Evolutionary conservation across 2,329 filamentous ascomycete species (phyloP), one percentile per base, ranked within the genome.

Genomic region (Cladosporium sp.): DNA sequence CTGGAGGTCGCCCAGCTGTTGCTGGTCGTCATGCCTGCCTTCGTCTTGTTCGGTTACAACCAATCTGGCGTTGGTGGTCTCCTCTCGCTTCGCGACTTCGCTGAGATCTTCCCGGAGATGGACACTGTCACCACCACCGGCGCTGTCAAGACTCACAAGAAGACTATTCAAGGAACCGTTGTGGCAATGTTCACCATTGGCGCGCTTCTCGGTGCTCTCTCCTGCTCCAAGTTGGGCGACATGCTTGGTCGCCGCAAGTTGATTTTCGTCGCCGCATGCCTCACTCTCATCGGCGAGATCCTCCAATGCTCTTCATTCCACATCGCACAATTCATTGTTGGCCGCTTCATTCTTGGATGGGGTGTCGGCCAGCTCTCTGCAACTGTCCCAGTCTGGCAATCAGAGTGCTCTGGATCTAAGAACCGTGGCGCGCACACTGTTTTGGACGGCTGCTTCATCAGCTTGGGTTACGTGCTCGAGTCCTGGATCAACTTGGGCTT

Each of bases 11-110:
- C 67, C 36, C 71, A 79, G 70, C 75, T 79, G 28, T 61, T 78
- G 68, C 71, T 79, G 54, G 75, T 80, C 44, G 78, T 79, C 64
- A 66, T 77, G 55, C 78, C 78, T 7, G 73, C 79, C 21, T 84
- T 83, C 67, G 79, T 83, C 64, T 76, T 82, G 58, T 84, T 83
- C 69, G 83, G 83, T 62, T 85, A 84, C 76, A 84, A 85, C 71
- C 81, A 84, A 70, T 80, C 81, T 59, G 81, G 81, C 57, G 77
- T 82, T n/a, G 82, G 82, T 54, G 82, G 82, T 15, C 75, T 85
- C n/a, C 71, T 81, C 66, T 75, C 80, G 65, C 73, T 79, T 1
- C 65, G 69, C 10, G 76, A 77, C 66, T 80, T 78, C 77, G 76
- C 78, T 54, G 73, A 79, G 66, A 78, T 79, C 66, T 84, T 86